Percentiles rank a stretch among this genome's conserved stretches.
phyloP scores from a whole-genome alignment of 2,329 filamentous ascomycete species.

The Alternaria solani region DNA sequence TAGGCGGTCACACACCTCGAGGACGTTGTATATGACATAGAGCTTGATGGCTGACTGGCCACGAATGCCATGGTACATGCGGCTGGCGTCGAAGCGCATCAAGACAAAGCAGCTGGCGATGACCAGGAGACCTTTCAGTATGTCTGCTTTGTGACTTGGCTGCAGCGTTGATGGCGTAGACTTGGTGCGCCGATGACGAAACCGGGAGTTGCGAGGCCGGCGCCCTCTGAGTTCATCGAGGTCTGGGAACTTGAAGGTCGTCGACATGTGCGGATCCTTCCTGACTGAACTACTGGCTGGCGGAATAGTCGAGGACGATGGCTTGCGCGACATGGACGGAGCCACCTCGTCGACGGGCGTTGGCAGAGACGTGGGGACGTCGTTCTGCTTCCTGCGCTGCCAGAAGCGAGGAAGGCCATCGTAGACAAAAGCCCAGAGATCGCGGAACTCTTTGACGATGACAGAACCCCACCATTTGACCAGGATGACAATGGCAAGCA shows the following conservation, averaged over 20 bases:
- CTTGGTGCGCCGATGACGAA: constrained; percentile 75
- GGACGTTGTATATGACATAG: constrained; percentile 98
- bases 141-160: constrained; percentile 91
- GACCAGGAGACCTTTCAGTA: constrained; percentile 89
- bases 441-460: constrained; percentile 73
- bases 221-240: constrained; percentile 38
- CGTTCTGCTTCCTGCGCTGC: constrained; percentile 63
- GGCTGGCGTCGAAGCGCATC: constrained; percentile 91
- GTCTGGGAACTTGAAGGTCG: constrained; percentile 40
- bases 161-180: constrained; percentile 85
- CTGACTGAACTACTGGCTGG: constrained; percentile 28
- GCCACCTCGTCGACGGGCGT: constrained; percentile 41
- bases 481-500: constrained; percentile 80
- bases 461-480: constrained; percentile 80
- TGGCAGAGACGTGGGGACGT: constrained; percentile 37
- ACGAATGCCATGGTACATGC: constrained; percentile 97
- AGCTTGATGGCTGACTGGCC: constrained; percentile 97
- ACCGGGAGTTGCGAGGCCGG: constrained; percentile 42
- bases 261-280: constrained; percentile 31
- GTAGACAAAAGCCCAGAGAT: constrained; percentile 79
- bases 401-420: constrained; percentile 81
- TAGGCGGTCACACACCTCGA: constrained; percentile 90
- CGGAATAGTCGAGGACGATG: constrained; percentile 32
- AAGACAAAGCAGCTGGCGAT: constrained; percentile 83
- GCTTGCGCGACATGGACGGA: constrained; percentile 34